Base-by-base conservation (phyloP, 2,329 filamentous ascomycete genomes). In the Diaporthe capsici region DNA sequence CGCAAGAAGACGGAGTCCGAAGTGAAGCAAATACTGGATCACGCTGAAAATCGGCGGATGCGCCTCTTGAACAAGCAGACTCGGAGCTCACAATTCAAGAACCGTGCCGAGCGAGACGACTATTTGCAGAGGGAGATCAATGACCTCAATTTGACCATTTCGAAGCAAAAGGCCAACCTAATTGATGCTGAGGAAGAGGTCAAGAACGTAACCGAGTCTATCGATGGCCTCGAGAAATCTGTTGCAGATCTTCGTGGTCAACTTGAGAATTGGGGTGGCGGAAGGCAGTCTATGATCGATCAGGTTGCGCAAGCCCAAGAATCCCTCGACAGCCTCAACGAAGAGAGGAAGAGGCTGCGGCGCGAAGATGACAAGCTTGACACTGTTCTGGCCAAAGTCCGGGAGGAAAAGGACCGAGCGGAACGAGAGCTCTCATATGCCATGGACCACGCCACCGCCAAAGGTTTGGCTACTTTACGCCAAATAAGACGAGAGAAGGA, bases 1-100 rank as follows among this genome's bases (percentile, higher is more conserved):
- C 92, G 92, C 78, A 95, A 93, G 82, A 88, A 91, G 71, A 90
- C 95, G 76, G 97, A 98, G 82, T 89, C 90, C 22, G 89, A 91
- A 22, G 87, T 94, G 39, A 93, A 92, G 80, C 88, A 92, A 73
- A 91, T 94, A 76, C 88, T 98, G 15, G 93, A 95, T 63, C 89
- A 94, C 68, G 94, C 94, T 0, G 94, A 97, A 80, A 93, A 93
- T 10, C 90, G 91, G 7, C 90, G 94, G 57, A 92, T 94, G 78
- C 92, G 96, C 51, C 90, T 99, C 10, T 95, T 98, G 81, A 94
- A 94, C 70, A 99, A 99, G 84, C 96, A 99, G 84, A 95, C 94
- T 58, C 93, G 96, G 61, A 95, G 94, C 78, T 93, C 94, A 25
- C 94, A 95, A 77, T 99, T 98, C 84, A 94, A 90, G 81, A 97